phyloP scores from a whole-genome alignment of 768 basidiomycete genomes.

The Lactifluus subvellereus region DNA sequence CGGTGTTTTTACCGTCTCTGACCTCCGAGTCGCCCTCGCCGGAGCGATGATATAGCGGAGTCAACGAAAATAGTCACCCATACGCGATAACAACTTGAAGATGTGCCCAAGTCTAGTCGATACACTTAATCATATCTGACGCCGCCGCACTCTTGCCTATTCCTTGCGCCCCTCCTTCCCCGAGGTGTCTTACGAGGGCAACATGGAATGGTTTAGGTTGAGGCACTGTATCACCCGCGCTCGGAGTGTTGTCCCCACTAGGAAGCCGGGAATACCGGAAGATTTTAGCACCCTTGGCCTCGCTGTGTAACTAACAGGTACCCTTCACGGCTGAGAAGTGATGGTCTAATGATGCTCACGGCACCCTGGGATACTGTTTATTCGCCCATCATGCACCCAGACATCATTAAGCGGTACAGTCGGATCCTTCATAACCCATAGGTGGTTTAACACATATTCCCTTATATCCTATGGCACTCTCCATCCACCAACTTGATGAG shows the following conservation, averaged over 20 bases:
- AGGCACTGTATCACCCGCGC: neutral
- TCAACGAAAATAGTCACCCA: conserved; percentile 34
- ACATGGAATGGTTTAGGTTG: conserved; percentile 23
- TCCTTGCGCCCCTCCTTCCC: neutral
- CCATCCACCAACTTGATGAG: too few species aligned
- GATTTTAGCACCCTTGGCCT: conserved; percentile 35
- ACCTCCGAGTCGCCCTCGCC: neutral
- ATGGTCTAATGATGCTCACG: conserved; percentile 38
- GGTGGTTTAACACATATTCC: too few species aligned
- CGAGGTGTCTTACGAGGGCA: conserved; percentile 23
- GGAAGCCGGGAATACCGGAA: conserved; percentile 40
- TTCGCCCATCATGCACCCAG: conserved; percentile 41
- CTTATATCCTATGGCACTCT: too few species aligned
- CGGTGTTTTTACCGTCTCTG: conserved; percentile 32
- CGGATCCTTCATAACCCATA: too few species aligned
- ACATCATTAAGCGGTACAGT: conserved; percentile 43
- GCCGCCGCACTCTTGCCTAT: too few species aligned
- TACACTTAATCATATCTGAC: too few species aligned
- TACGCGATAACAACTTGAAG: conserved; percentile 34
- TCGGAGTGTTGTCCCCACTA: conserved; percentile 41
- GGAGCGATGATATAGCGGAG: neutral
- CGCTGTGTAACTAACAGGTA: conserved; percentile 30
- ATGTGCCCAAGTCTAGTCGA: too few species aligned
- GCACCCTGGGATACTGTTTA: conserved; percentile 37
- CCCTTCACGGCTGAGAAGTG: conserved; percentile 44